Percentiles rank a stretch among this genome's conserved stretches.
These are phyloP conservation scores for Aspergillus vadensis DNA, from an alignment of 2,329 filamentous ascomycete genomes.

Conservation along the genomic window DNA sequence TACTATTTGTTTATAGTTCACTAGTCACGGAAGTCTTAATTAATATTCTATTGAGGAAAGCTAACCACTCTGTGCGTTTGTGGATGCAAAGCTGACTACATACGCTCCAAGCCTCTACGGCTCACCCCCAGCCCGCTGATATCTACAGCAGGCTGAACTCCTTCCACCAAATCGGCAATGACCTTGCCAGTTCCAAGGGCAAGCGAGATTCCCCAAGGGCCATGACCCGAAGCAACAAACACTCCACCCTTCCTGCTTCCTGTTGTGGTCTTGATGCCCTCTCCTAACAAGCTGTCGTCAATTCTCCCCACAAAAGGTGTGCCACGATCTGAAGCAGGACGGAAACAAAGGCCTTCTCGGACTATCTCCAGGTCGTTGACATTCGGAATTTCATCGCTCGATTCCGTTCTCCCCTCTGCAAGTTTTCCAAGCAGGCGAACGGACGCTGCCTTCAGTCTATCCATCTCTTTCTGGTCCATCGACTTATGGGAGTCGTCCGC, in stretches of 20 bases:
- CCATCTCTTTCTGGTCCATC: slow-evolving; percentile 48
- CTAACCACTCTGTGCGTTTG: too few relatives aligned
- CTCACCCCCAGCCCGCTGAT: slow-evolving; percentile 54
- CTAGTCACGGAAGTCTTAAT: too few relatives aligned
- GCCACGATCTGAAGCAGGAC: slow-evolving; percentile 67
- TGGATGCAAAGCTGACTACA: too few relatives aligned
- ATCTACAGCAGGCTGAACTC: slow-evolving; percentile 60
- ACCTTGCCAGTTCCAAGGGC: slow-evolving; percentile 70
- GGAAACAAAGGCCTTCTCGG: slow-evolving; percentile 69
- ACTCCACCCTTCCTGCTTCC: slow-evolving; percentile 55
- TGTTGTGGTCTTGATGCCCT: slow-evolving; percentile 45
- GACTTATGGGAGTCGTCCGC: slow-evolving; percentile 43
- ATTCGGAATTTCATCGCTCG: slow-evolving; percentile 32
- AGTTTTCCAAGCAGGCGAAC: slow-evolving; percentile 38
- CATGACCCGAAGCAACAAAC: slow-evolving; percentile 71
- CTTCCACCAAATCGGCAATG: slow-evolving; percentile 69
- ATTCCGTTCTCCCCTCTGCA: slow-evolving; percentile 12
- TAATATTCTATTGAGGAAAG: too few relatives aligned
- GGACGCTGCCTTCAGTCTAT: slow-evolving; percentile 34
- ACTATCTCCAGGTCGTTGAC: slow-evolving; percentile 62
- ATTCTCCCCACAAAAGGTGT: slow-evolving; percentile 65
- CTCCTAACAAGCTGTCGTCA: slow-evolving; percentile 58
- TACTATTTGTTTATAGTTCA: too few relatives aligned
- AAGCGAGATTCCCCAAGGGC: slow-evolving; percentile 71
- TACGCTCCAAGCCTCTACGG: background rate